Percentiles rank a stretch among this genome's conserved stretches.
These are phyloP conservation scores for Coprinopsis cinerea DNA, from an alignment of 768 basidiomycete genomes.

Conservation along the genomic window DNA sequence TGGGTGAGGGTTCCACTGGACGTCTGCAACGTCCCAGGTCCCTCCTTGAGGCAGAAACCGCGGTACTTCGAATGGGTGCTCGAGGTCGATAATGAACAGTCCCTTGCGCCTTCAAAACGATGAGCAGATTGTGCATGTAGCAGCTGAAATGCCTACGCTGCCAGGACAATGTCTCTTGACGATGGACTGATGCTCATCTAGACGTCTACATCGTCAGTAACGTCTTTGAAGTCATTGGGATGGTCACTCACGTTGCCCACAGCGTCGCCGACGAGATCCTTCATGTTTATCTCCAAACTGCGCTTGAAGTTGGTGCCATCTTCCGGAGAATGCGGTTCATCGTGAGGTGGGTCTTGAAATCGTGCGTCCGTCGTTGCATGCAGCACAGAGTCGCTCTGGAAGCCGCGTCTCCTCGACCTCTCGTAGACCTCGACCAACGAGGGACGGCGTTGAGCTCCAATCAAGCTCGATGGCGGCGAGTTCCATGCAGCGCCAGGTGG, in stretches of 20 bases:
- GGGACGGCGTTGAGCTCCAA: not conserved
- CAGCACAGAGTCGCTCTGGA: not conserved
- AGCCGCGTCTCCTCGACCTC: not conserved
- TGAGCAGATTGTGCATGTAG: not conserved
- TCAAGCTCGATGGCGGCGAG: conserved; percentile 1
- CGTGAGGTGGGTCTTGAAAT: not conserved
- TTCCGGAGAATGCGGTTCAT: conserved; percentile 34
- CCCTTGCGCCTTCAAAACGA: conserved; percentile 60
- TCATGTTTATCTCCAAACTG: conserved; percentile 74
- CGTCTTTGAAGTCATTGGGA: too few relatives aligned
- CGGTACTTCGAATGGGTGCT: conserved; percentile 80
- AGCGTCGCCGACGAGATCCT: conserved; percentile 71
- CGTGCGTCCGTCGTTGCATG: not conserved
- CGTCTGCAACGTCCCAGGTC: conserved; percentile 92
- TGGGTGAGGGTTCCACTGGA: conserved; percentile 88
- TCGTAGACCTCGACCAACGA: not conserved
- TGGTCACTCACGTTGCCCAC: conserved; percentile 77
- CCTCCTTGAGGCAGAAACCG: conserved; percentile 95
- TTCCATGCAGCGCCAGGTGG: not conserved
- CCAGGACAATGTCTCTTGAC: conserved; percentile 84
- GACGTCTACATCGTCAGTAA: too few relatives aligned
- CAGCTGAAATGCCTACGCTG: conserved; percentile 51
- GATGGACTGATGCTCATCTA: conserved; percentile 92
- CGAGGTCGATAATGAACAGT: conserved; percentile 91
- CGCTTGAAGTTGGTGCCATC: conserved; percentile 55